Percentiles rank a stretch among this genome's conserved stretches.
Conservation (phyloP, 1,284 basidiomycete genomes). For the Moesziomyces antarcticus region DNA sequence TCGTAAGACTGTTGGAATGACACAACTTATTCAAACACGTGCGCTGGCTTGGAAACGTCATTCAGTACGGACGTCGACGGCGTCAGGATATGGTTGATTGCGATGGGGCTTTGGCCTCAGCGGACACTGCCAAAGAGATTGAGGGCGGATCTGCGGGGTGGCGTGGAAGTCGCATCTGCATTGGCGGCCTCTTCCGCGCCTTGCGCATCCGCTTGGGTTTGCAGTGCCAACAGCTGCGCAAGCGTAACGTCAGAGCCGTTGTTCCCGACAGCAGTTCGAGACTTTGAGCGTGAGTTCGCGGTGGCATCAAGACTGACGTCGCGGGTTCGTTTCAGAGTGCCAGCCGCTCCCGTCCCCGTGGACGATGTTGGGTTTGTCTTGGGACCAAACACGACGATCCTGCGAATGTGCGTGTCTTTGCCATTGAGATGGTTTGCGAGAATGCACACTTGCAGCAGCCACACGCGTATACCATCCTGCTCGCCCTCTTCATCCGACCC, state of each 20-base stretch:
- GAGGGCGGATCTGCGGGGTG: conserved; percentile 20
- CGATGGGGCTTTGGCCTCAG: conserved; percentile 1
- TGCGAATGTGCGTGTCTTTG: conserved; percentile 97
- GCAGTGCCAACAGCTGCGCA: conserved; percentile 27
- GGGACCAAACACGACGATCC: conserved; percentile 85
- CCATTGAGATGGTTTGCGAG: conserved; percentile 96
- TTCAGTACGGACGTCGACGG: too few species aligned
- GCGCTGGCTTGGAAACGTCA: too few species aligned
- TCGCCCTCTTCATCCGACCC: conserved; percentile 77
- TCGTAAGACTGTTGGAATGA: too few species aligned
- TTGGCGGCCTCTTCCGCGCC: conserved; percentile 9
- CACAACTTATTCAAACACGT: too few species aligned
- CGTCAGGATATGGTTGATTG: background rate
- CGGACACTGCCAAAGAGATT: conserved; percentile 38
- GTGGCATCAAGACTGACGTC: background rate
- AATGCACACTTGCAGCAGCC: conserved; percentile 89
- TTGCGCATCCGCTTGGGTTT: background rate
- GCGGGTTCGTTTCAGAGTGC: conserved; percentile 5
- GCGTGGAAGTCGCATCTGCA: conserved; percentile 1
- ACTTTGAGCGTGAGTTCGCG: background rate
- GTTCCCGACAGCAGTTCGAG: background rate
- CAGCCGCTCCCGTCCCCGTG: background rate
- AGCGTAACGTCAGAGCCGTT: conserved; percentile 23
- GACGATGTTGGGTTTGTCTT: background rate
- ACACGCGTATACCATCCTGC: conserved; percentile 70